Percentiles rank a stretch among this genome's conserved stretches.
Evolutionary conservation across 805 yeast species (phyloP).

Genomic region (Tetrapisispora nanseiensis): DNA sequence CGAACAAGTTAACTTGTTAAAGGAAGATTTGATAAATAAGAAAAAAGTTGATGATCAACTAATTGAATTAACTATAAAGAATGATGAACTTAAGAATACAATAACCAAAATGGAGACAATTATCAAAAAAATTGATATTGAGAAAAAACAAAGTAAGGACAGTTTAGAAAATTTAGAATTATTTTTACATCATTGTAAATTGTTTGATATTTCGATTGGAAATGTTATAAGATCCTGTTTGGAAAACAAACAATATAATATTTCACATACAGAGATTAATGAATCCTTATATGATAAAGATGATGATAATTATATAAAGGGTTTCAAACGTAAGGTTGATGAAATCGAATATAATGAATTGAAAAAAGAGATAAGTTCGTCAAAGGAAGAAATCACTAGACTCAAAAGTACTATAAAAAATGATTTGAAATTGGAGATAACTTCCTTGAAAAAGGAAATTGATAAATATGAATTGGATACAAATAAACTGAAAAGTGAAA

Average conservation of each 20-base stretch:
- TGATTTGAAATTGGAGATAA: constrained; percentile 9
- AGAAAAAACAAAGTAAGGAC: not conserved
- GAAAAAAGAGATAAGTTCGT: not conserved
- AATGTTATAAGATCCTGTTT: constrained; percentile 6
- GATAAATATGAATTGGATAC: not conserved
- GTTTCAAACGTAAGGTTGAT: constrained; percentile 11
- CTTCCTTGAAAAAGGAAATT: constrained; percentile 5
- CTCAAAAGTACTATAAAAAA: constrained; percentile 8
- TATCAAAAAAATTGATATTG: not conserved
- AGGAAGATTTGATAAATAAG: not conserved
- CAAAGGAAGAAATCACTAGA: constrained; percentile 1
- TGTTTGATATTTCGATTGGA: constrained; percentile 13
- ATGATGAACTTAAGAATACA: too few relatives aligned
- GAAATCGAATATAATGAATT: constrained; percentile 2
- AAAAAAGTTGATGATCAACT: not conserved
- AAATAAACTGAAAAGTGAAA: constrained; percentile 2
- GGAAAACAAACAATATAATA: not conserved
- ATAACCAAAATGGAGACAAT: too few relatives aligned
- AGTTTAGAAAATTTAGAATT: constrained; percentile 2
- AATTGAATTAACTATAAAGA: not conserved
- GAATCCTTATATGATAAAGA: constrained; percentile 2
- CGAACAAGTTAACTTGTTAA: not conserved
- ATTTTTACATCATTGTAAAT: constrained; percentile 7
- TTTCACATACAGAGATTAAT: not conserved
- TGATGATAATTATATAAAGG: constrained; percentile 6